Conservation (phyloP, 441 rosid genomes). For the Syzygium syzygioides region DNA sequence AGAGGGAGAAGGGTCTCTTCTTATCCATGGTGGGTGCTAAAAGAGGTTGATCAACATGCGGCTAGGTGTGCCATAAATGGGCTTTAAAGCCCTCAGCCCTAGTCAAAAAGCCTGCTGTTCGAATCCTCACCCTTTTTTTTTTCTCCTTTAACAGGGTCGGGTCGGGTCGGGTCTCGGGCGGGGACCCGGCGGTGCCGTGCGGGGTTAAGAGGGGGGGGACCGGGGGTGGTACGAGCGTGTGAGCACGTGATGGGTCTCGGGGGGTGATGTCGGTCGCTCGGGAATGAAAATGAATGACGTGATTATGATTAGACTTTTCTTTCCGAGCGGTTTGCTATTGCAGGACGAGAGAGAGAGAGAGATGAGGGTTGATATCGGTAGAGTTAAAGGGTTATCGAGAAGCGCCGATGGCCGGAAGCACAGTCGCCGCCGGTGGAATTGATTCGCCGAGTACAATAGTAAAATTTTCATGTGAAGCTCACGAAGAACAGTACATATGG, state of each 20-base stretch:
- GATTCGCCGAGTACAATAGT: rapidly evolving
- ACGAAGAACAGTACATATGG: neutral
- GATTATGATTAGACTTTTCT: rapidly evolving
- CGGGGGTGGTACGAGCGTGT: rapidly evolving
- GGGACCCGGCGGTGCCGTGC: rapidly evolving
- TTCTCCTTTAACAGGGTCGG: too few relatives aligned
- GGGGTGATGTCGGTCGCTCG: rapidly evolving
- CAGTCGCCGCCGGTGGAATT: neutral
- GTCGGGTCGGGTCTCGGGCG: neutral
- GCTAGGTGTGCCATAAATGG: neutral
- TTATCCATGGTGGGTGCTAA: neutral
- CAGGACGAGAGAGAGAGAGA: neutral
- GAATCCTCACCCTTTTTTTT: neutral
- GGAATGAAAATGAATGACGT: rapidly evolving
- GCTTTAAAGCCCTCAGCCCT: neutral
- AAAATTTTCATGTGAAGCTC: neutral
- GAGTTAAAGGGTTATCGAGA: neutral
- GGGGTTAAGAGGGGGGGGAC: neutral
- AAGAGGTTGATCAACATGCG: neutral
- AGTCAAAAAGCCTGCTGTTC: neutral
- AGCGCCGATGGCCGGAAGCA: neutral
- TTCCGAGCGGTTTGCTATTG: rapidly evolving
- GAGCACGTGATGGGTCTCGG: rapidly evolving
- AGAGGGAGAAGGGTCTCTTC: neutral
- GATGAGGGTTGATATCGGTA: neutral